Evolutionary conservation across 805 yeast genomes (phyloP).

Genomic region (Wickerhamomyces canadensis): DNA sequence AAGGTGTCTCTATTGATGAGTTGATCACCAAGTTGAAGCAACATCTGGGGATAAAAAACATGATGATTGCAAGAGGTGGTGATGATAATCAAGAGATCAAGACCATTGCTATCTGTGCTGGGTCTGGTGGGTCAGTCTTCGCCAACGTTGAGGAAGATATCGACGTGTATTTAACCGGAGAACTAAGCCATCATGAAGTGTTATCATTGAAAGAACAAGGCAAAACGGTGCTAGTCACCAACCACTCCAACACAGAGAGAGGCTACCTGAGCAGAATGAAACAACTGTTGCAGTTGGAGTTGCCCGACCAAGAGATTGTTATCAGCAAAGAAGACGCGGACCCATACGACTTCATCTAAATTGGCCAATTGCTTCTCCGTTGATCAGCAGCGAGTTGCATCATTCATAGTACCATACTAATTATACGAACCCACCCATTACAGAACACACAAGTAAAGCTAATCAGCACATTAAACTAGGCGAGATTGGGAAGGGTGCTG

Average conservation of each 20-base stretch:
- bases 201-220: conserved; percentile 68
- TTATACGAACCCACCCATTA: too few species aligned
- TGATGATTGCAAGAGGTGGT: conserved; percentile 54
- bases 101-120: conserved; percentile 87
- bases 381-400: too few species aligned
- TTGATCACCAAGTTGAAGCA: conserved; percentile 49
- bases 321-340: conserved; percentile 20
- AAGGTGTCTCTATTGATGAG: conserved; percentile 36
- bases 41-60: conserved; percentile 42
- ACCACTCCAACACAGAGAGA: conserved; percentile 91
- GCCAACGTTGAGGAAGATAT: conserved; percentile 34
- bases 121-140: conserved; percentile 83
- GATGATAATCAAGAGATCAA: conserved; percentile 31
- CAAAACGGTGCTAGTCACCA: conserved; percentile 66
- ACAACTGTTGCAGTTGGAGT: conserved; percentile 26
- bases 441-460: too few species aligned
- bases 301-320: conserved; percentile 8
- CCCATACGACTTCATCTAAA: conserved; percentile 16
- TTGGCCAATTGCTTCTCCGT: too few species aligned
- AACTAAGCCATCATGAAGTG: conserved; percentile 89
- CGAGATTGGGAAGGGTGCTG: too few species aligned
- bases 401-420: too few species aligned
- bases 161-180: conserved; percentile 87
- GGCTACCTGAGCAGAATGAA: conserved; percentile 62
- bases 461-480: too few species aligned